A percentile compares a stretch with the other conserved stretches of the same genome.
Conservation (phyloP, 2,329 filamentous ascomycete species). For the Clonostachys byssicola region DNA sequence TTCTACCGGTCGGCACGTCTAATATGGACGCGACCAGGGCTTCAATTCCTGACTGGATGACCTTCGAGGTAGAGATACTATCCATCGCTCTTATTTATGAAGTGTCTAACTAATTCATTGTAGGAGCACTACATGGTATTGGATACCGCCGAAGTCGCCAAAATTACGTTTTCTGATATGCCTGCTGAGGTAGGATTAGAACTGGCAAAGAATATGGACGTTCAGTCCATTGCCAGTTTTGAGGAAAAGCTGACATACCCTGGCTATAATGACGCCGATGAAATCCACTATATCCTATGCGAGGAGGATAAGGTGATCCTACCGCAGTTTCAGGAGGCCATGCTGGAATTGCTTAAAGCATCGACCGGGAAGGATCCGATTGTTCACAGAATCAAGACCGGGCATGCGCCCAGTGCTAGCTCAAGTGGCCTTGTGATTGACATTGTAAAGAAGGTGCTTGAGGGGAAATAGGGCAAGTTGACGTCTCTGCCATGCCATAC, state of each 20-base stretch:
- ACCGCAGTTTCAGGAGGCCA: background rate
- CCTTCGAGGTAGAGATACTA: slow-evolving; percentile 1
- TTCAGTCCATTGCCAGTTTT: background rate
- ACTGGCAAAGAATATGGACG: background rate
- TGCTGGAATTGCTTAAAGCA: background rate
- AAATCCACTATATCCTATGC: background rate
- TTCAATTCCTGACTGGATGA: background rate
- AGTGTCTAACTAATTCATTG: background rate
- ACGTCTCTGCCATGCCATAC: too few relatives aligned
- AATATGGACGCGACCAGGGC: background rate
- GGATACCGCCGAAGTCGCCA: slow-evolving; percentile 6
- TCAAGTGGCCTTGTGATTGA: background rate
- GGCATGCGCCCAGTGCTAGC: background rate
- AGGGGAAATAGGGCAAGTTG: too few relatives aligned
- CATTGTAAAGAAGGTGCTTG: background rate
- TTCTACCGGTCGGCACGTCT: slow-evolving; percentile 12
- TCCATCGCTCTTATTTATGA: background rate
- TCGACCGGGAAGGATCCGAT: background rate
- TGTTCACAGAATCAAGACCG: background rate
- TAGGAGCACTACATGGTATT: background rate
- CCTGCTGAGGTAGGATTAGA: slow-evolving; percentile 13
- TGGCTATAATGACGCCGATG: background rate
- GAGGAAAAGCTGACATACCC: background rate
- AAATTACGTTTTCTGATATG: slow-evolving; percentile 15
- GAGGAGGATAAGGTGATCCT: background rate